Base-by-base conservation (phyloP, 2,329 filamentous ascomycete genomes). In the Exophiala viscosa region DNA sequence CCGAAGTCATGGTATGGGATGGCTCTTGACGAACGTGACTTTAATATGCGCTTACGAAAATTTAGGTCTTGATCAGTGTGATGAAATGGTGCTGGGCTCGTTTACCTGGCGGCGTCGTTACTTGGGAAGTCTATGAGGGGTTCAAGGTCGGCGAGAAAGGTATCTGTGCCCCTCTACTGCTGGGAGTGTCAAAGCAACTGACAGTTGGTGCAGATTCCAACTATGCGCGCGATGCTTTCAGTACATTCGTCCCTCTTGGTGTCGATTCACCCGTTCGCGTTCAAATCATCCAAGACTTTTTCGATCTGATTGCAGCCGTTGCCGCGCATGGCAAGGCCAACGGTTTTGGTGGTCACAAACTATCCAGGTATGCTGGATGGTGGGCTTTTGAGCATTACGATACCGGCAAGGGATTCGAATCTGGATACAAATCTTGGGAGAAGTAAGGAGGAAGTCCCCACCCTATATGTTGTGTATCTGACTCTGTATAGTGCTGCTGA, bases 81-180 rank as follows among this genome's bases (percentile, higher is more conserved):
- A 79, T 93, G 60, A 99, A 97, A 76, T 99, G 93, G 93, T 97
- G 92, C 71, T 99, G 93, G 93, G 91, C 89, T 69, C 84, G 93
- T 72, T 76, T 99, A 45, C 83, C 87, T 38, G 90, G 90, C 54
- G 93, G 93, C 65, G 85, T 99, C 11, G 91, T 99, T 33, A 90
- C 90, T 52, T 97, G 93, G 93, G 90, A 96, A 65, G 90, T 90
- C 38, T 99, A 99, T 67, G 91, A 97, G 68, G 80, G 95, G 17
- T 99, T 99, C 78, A 90, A 88, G 65, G 86, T 95, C 60, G 93
- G 93, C 67, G 93, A 99, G 74, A 83, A 87, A 76, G 90, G 90
- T 95, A 28, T 28, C 80, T 60, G 72, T 62, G 59, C 50, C 28
- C 14, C 23, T 32, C 2, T 34, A 14, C 5, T 31, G 14, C 33